These are phyloP conservation scores for Aureobasidium mangrovei DNA, from an alignment of 2,329 filamentous ascomycete genomes.

Conservation along the genomic window DNA sequence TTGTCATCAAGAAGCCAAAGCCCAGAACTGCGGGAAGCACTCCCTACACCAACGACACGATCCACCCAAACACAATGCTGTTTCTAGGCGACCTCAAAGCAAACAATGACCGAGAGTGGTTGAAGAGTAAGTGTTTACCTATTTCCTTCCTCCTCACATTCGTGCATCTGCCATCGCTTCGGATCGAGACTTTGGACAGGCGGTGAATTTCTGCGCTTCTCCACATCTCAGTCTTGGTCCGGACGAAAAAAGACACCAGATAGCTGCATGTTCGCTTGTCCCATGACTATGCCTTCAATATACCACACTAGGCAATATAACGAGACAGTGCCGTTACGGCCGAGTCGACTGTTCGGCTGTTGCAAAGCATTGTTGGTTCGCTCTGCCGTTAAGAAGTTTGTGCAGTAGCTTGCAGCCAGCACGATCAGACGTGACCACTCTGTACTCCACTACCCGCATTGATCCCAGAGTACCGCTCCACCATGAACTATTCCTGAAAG, in stretches of 20 bases:
- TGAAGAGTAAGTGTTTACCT: slow-evolving; percentile 46
- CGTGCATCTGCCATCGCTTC: background rate
- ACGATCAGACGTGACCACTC: background rate
- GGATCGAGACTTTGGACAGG: background rate
- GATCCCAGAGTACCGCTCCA: too few relatives aligned
- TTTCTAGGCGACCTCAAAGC: slow-evolving; percentile 51
- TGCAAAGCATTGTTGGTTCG: background rate
- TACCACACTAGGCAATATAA: background rate
- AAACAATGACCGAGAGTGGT: slow-evolving; percentile 56
- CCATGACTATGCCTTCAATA: background rate
- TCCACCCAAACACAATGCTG: slow-evolving; percentile 56
- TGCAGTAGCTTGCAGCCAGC: slow-evolving; percentile 12
- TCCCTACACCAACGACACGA: slow-evolving; percentile 47
- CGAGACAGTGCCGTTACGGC: background rate
- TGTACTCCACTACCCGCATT: too few relatives aligned
- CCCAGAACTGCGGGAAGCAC: slow-evolving; percentile 51
- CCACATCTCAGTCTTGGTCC: background rate
- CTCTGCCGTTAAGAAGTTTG: background rate
- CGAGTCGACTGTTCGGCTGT: background rate
- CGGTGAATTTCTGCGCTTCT: background rate
- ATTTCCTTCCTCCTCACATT: background rate
- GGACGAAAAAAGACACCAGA: background rate
- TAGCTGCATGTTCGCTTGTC: background rate
- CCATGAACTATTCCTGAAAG: background rate
- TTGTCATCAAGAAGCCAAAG: slow-evolving; percentile 56